Percentiles rank a stretch among this genome's conserved stretches.
Evolutionary conservation across 2,329 filamentous ascomycete species (phyloP).

Genomic region (Penicillium sp.): DNA sequence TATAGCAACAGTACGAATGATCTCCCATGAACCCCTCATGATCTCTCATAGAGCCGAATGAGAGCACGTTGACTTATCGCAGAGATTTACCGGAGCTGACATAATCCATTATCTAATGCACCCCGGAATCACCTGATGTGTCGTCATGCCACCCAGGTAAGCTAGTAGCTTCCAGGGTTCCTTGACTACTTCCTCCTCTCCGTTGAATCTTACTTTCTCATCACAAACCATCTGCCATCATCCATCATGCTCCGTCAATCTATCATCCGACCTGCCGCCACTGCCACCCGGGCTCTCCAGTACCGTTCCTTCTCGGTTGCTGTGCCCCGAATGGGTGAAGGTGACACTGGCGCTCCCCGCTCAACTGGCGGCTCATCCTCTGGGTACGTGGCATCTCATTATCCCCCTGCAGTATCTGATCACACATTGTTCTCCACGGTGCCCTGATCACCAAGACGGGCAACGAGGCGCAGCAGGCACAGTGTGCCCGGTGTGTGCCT

Average conservation of each 20-base stretch:
- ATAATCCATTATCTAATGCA: slow-evolving; percentile 15
- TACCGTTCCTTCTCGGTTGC: slow-evolving; percentile 65
- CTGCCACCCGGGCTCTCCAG: slow-evolving; percentile 52
- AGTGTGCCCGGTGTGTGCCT: slow-evolving; percentile 1
- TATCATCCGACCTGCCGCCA: slow-evolving; percentile 58
- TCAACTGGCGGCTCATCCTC: slow-evolving; percentile 28
- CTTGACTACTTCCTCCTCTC: not conserved
- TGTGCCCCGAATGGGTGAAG: slow-evolving; percentile 64
- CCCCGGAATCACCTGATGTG: slow-evolving; percentile 19
- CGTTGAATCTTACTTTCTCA: not conserved
- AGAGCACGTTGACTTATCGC: slow-evolving; percentile 26
- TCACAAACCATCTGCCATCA: slow-evolving; percentile 48
- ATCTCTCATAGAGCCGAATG: slow-evolving; percentile 23
- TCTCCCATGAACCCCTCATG: slow-evolving; percentile 11
- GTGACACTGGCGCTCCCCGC: slow-evolving; percentile 63
- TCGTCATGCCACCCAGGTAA: slow-evolving; percentile 14
- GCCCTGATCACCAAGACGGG: not conserved
- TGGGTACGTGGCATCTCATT: slow-evolving; percentile 33
- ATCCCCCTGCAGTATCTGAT: not conserved
- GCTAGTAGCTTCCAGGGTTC: slow-evolving; percentile 3
- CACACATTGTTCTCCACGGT: not conserved
- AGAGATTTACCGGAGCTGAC: slow-evolving; percentile 21
- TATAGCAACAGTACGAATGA: not conserved
- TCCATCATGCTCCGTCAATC: slow-evolving; percentile 68
- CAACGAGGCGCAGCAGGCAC: not conserved